Base-by-base conservation (phyloP, 257 asterid species). In the Solanum infundibuliforme region DNA sequence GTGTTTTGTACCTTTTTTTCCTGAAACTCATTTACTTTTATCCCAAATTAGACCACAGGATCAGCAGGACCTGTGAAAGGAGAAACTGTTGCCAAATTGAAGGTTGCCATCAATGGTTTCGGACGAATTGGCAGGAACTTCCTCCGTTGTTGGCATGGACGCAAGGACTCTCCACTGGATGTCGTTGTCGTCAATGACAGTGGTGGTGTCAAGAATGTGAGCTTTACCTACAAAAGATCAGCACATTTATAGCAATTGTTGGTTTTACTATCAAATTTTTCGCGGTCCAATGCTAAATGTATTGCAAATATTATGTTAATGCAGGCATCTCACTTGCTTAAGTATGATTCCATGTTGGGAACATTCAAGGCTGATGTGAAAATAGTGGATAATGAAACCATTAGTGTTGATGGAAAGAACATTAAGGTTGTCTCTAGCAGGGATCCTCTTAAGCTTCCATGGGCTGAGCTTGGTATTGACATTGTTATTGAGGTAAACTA, bases 81-180 rank as follows among this genome's bases (percentile, higher is more conserved):
- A 84, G 95, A 94, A 89, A 93, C 97, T 5, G 98, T 94, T 31
- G 98, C 98, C 86, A 96, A 94, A 73, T 73, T 95, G 90, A 95
- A 95, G 92, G 98, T 96, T 8, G 99, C 99, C 31, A 96, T 96
- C 86, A 95, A 95, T 85, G 98, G 98, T 58, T 95, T 96, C 16
- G 98, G 99, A 12, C 93, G 98, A 66, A 95, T 95, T 82, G 99
- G 99, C 5, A 90, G 99, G 90, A 96, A 96, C 97, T 96, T 96
- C 91, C 98, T 96, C 39, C 94, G 98, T 20, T 96, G 98, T 93
- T 96, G 99, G 98, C 99, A 96, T 68, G 99, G 98, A 9, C 94
- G 98, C 46, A 92, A 95, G 87, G 94, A 95, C 88, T 96, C 99
- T 31, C 99, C 98, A 32, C 94, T 95, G 6, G 99, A 96, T 3